These are phyloP conservation scores for Fagopyrum homotropicum DNA, from an alignment of 148 eudicot genomes.

Conservation along the genomic window DNA sequence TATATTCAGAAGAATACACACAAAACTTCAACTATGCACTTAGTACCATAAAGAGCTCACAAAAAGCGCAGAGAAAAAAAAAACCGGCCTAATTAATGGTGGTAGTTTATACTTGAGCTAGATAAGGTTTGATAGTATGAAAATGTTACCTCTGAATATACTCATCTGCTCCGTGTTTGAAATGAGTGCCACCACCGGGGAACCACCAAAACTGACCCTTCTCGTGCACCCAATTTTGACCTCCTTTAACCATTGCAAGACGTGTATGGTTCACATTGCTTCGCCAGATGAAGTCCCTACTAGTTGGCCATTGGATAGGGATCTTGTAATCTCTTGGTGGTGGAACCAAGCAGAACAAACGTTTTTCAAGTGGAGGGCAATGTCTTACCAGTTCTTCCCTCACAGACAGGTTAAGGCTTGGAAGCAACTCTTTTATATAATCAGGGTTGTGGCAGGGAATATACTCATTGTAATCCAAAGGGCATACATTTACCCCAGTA, in stretches of 20 bases:
- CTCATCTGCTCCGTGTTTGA: slow-evolving; percentile 92
- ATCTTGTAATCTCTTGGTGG: slow-evolving; percentile 89
- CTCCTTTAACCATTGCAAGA: slow-evolving; percentile 94
- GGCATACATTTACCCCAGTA: slow-evolving; percentile 77
- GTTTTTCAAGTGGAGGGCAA: slow-evolving; percentile 75
- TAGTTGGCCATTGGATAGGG: slow-evolving; percentile 89
- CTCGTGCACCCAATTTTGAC: slow-evolving; percentile 97
- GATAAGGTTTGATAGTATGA: neutral
- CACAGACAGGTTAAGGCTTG: slow-evolving; percentile 62
- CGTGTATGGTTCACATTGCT: slow-evolving; percentile 89
- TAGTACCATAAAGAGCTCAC: neutral
- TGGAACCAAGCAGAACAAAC: slow-evolving; percentile 83
- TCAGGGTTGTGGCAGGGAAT: slow-evolving; percentile 86
- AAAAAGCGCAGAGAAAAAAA: neutral
- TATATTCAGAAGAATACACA: neutral
- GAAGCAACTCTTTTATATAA: slow-evolving; percentile 63
- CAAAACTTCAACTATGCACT: neutral
- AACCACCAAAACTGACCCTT: slow-evolving; percentile 87
- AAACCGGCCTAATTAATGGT: neutral
- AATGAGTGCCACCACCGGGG: slow-evolving; percentile 99
- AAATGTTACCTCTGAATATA: slow-evolving; percentile 68
- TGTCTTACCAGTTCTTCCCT: slow-evolving; percentile 90
- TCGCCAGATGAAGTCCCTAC: slow-evolving; percentile 94
- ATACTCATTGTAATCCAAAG: slow-evolving; percentile 60
- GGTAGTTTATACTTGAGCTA: neutral